phyloP scores from a whole-genome alignment of 2,329 filamentous ascomycete genomes.

The Ophiostoma australiae region DNA sequence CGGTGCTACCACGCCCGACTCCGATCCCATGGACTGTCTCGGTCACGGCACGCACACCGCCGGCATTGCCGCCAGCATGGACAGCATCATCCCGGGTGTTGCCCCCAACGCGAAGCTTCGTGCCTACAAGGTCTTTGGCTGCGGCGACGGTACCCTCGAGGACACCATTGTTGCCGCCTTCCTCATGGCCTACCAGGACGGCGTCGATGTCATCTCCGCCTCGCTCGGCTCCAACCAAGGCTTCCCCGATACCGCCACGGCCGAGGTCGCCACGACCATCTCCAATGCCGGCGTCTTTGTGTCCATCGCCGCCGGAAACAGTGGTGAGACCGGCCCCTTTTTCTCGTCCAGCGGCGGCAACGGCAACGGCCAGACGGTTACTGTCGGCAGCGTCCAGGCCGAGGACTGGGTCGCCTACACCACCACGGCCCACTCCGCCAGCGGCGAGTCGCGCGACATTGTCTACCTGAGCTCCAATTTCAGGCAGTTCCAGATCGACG shows the following conservation, averaged over 20 bases:
- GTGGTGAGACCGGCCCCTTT: constrained; percentile 33
- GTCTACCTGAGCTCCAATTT: background rate
- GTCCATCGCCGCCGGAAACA: constrained; percentile 41
- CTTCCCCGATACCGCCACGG: constrained; percentile 36
- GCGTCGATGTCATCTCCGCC: constrained; percentile 41
- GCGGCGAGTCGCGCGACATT: background rate
- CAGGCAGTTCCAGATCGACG: background rate
- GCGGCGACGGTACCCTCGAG: constrained; percentile 28
- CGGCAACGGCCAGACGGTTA: background rate
- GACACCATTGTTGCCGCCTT: constrained; percentile 37
- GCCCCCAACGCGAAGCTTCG: constrained; percentile 30
- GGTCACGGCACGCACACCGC: constrained; percentile 19
- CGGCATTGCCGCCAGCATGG: background rate
- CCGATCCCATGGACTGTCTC: constrained; percentile 15
- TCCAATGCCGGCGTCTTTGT: constrained; percentile 39
- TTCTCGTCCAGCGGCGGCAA: constrained; percentile 26
- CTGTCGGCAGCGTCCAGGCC: background rate
- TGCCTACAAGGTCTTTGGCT: constrained; percentile 31
- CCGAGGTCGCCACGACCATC: constrained; percentile 39
- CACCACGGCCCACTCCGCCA: background rate
- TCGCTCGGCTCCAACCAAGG: constrained; percentile 34
- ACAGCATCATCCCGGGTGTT: constrained; percentile 25
- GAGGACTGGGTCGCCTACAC: background rate
- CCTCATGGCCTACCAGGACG: constrained; percentile 35
- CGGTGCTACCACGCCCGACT: background rate